Conservation (phyloP, 2,329 filamentous ascomycete genomes). For the Dryadomyces quercivorus region DNA sequence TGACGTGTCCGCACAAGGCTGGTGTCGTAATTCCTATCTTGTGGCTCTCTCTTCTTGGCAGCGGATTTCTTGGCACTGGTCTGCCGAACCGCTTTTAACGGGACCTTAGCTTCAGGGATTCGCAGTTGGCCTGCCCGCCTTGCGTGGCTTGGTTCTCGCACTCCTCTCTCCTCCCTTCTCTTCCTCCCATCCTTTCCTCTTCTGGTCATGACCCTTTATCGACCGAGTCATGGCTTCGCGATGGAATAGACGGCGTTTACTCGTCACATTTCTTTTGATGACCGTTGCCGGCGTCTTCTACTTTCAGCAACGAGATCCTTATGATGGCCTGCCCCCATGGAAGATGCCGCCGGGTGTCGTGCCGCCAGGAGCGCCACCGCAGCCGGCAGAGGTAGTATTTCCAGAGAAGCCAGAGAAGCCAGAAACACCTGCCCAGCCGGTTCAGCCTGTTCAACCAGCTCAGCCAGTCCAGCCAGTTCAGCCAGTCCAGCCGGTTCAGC, state of each 20-base stretch:
- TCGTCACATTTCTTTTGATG: conserved; percentile 6
- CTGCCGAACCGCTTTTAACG: no score
- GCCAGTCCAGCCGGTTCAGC: not conserved
- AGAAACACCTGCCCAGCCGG: not conserved
- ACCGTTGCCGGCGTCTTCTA: conserved; percentile 8
- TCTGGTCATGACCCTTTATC: not conserved
- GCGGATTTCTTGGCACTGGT: no score
- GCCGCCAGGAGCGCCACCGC: no score
- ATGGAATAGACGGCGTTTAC: conserved; percentile 9
- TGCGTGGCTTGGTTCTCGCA: no score
- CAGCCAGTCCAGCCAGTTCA: not conserved
- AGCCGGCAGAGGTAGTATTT: not conserved
- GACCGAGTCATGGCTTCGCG: conserved; percentile 8
- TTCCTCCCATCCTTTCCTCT: not conserved
- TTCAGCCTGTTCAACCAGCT: not conserved
- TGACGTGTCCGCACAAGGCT: no score
- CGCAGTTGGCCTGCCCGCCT: not conserved
- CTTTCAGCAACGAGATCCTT: conserved; percentile 2
- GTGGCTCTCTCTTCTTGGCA: no score
- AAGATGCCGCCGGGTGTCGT: not conserved
- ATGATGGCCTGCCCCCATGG: not conserved
- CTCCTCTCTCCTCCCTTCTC: not conserved
- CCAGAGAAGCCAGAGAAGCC: not conserved
- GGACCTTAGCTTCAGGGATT: not conserved
- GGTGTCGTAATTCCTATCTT: no score